Evolutionary conservation across 371 early-diverging fungal genomes (phyloP).

Genomic region (Dichotomocladium elegans): DNA sequence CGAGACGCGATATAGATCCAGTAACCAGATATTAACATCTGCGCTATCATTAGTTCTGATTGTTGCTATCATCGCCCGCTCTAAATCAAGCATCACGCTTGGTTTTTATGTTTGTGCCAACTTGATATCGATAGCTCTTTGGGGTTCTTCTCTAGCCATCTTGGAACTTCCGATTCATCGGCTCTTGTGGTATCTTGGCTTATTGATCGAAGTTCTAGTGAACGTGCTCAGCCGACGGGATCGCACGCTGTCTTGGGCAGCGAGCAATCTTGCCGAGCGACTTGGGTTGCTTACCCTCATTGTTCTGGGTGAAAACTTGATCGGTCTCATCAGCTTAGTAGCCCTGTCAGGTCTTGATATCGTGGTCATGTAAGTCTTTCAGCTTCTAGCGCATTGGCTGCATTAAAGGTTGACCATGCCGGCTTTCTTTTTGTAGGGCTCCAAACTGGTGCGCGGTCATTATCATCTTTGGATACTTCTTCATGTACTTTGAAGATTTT

Average conservation of each 20-base stretch:
- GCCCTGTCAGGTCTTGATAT: slow-evolving; percentile 25
- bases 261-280: slow-evolving; percentile 57
- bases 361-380: slow-evolving; percentile 21
- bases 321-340: slow-evolving; percentile 40
- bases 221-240: slow-evolving; percentile 45
- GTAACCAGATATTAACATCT: neutral
- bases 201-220: slow-evolving; percentile 43
- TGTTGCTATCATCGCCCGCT: slow-evolving; percentile 40
- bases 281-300: slow-evolving; percentile 54
- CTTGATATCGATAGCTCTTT: slow-evolving; percentile 46
- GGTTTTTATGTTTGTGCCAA: slow-evolving; percentile 45
- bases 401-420: neutral
- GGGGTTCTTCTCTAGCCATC: slow-evolving; percentile 44
- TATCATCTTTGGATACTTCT: slow-evolving; percentile 49
- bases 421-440: neutral
- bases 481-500: slow-evolving; percentile 53
- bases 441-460: slow-evolving; percentile 48
- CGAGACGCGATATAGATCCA: neutral
- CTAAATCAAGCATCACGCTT: slow-evolving; percentile 35
- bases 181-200: slow-evolving; percentile 49
- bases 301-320: slow-evolving; percentile 51
- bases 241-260: slow-evolving; percentile 56
- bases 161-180: slow-evolving; percentile 42
- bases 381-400: neutral
- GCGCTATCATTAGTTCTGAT: slow-evolving; percentile 23